Base-by-base conservation (phyloP, 1,139 yeast species). In the Suhomyces bolitotheri region DNA sequence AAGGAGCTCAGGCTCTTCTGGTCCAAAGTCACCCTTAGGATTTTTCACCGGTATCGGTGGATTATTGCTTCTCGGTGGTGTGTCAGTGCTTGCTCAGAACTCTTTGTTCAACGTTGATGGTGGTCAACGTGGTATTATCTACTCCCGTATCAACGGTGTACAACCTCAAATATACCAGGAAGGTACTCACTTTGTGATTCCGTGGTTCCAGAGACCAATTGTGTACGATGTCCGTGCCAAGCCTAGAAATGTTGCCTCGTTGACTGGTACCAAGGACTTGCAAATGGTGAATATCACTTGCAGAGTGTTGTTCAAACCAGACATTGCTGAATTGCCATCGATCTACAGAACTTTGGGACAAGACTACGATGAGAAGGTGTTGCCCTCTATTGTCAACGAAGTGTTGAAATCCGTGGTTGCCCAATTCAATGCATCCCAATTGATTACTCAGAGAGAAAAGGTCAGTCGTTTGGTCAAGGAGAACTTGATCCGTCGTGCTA, bases 221-320 rank as follows among this genome's bases (percentile, higher is more conserved):
- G 80, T 89, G 34, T 92, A 85, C 61, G 97, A 92, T 60, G 96
- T 94, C 39, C 79, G 99, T 55, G 97, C 98, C 35, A 92, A 88
- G 62, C 98, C 98, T 38, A 80, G 97, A 66, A 90, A 89, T 54
- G 95, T 92, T 45, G 89, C 97, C n/a, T 87, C 96, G 9, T 76
- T 92, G 58, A 92, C 99, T 5, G 98, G 99, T 46, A 92, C 99
- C 21, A 92, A 92, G 68, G 98, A 92, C 65, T 76, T 92, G 59
- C 99, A 92, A 68, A 92, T 92, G 99, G 99, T 92, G 36, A 94
- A 90, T 65, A 92, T 92, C 54, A 90, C 97, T 14, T 92, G 99
- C 64, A 83, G 99, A 70, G 98, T 92, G 22, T 76, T 92, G 53
- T 85, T 95, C 40, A 81, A 90, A 59, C 99, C 99, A 1, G 83